Percentiles rank a stretch among this genome's conserved stretches.
Conservation (phyloP, 2,329 filamentous ascomycete genomes). For the Verruconis gallopava region DNA sequence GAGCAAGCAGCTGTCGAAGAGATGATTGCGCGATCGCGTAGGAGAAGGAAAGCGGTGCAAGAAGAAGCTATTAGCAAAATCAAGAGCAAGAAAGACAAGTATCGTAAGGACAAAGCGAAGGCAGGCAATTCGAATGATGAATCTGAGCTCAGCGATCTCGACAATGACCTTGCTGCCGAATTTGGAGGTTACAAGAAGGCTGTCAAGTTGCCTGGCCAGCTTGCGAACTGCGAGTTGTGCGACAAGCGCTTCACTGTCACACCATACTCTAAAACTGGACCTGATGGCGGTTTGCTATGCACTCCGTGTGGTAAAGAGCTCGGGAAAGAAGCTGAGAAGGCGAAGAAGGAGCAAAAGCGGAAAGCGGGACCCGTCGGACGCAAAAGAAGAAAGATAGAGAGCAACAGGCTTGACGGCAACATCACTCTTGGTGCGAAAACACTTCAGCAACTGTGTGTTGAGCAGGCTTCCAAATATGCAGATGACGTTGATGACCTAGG, state of each 20-base stretch:
- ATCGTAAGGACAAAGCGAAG: slow-evolving; percentile 31
- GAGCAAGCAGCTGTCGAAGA: slow-evolving; percentile 28
- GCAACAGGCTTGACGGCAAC: slow-evolving; percentile 68
- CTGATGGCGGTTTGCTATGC: slow-evolving; percentile 78
- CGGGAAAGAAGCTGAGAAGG: slow-evolving; percentile 49
- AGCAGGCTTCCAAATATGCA: slow-evolving; percentile 50
- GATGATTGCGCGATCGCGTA: slow-evolving; percentile 16
- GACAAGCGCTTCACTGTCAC: slow-evolving; percentile 86
- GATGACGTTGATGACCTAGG: slow-evolving; percentile 53
- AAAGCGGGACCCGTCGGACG: slow-evolving; percentile 33
- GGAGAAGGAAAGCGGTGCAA: slow-evolving; percentile 16
- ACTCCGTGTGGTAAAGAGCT: slow-evolving; percentile 65
- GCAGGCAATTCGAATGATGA: slow-evolving; percentile 28
- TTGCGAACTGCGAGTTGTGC: slow-evolving; percentile 78
- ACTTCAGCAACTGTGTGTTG: slow-evolving; percentile 50
- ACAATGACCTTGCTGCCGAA: slow-evolving; percentile 33
- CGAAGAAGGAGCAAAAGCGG: slow-evolving; percentile 45
- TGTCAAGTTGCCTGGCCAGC: slow-evolving; percentile 62
- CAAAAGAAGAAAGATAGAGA: slow-evolving; percentile 65
- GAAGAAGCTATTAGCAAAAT: slow-evolving; percentile 22
- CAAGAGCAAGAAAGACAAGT: slow-evolving; percentile 24
- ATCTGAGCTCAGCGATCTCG: slow-evolving; percentile 33
- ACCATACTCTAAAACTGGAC: slow-evolving; percentile 69
- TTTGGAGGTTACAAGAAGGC: slow-evolving; percentile 39
- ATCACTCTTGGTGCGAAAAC: slow-evolving; percentile 53